Evolutionary conservation across 345 rosid species (phyloP).

Genomic region (Eucalyptus pauciflora): DNA sequence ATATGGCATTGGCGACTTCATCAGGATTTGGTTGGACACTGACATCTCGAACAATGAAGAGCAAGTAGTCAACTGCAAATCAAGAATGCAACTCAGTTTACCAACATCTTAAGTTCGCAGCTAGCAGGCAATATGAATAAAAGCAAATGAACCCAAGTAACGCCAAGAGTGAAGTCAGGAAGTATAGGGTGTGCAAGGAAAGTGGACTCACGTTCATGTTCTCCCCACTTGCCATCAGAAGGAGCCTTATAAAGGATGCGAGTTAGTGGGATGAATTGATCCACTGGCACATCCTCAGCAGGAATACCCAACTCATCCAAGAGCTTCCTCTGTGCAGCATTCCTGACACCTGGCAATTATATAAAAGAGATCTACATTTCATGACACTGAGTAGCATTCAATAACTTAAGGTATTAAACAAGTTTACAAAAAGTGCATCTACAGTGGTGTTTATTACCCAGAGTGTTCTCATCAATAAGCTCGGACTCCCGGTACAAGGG

Average conservation of each 20-base stretch:
- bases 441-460: conserved; percentile 28
- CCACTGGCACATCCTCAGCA: conserved; percentile 84
- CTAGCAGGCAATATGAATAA: background rate
- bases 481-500: conserved; percentile 86
- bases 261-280: conserved; percentile 64
- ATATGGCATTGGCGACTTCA: conserved; percentile 73
- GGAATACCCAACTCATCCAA: conserved; percentile 93
- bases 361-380: background rate
- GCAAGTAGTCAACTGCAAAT: conserved; percentile 80
- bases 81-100: background rate
- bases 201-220: conserved; percentile 72
- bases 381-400: background rate
- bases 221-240: conserved; percentile 98
- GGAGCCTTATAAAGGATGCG: conserved; percentile 94
- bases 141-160: background rate
- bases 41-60: conserved; percentile 78
- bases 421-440: background rate
- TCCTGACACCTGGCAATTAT: conserved; percentile 61
- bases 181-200: background rate
- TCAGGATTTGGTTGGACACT: conserved; percentile 65
- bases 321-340: conserved; percentile 98
- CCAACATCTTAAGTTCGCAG: background rate
- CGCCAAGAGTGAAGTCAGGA: background rate
- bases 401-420: background rate
- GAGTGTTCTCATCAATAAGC: conserved; percentile 57